Base-by-base conservation (phyloP, 768 basidiomycete species). In the Suillus subalutaceus region DNA sequence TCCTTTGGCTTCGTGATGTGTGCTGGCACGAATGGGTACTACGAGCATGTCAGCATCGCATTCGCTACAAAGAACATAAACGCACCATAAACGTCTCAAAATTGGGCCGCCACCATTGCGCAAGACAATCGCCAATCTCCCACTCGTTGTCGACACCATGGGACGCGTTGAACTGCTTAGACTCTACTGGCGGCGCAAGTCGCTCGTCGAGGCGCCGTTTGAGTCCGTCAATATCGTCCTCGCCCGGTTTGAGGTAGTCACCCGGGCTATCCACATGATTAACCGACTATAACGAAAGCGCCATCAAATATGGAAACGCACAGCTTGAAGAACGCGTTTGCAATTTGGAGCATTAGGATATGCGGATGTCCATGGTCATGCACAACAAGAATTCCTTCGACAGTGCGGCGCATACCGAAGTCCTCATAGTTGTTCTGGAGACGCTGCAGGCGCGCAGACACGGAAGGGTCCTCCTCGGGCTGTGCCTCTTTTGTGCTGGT, bases 311-410 rank as follows among this genome's bases (percentile, higher is more conserved):
- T 9, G 15, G 38, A 52, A n/a, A 82, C 91, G 72, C 72, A 95
- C 94, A 99, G 88, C 78, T 99, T 98, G 86, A 98, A 99, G 79
- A 99, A 99, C 18, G 96, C 95, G 77, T 97, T 98, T 26, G 96
- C 97, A 74, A 99, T 97, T 75, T 99, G 97, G 6, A 98, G 86
- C 90, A 99, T 96, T 70, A 99, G 88, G 67, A 99, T 94, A 73
- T 99, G 97, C 1, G 97, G 96, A 73, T 97, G 94, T 0, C 96
- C 97, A 71, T 98, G 96, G 75, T 98, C 96, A 78, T 97, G 94
- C 6, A 96, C 95, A 64, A 96, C 90, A 55, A 77, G 75, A 63
- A 77, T 78, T 9, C 83, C 94, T 73, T 97, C 96, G 9, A 97
- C 96, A 0, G 97, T 97, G 23, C 96, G 84, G 20, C 97, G 87